Evolutionary conservation across 1,284 basidiomycete genomes (phyloP), one percentile per base, ranked within the genome.

Genomic region (Pulveroboletus sp.): DNA sequence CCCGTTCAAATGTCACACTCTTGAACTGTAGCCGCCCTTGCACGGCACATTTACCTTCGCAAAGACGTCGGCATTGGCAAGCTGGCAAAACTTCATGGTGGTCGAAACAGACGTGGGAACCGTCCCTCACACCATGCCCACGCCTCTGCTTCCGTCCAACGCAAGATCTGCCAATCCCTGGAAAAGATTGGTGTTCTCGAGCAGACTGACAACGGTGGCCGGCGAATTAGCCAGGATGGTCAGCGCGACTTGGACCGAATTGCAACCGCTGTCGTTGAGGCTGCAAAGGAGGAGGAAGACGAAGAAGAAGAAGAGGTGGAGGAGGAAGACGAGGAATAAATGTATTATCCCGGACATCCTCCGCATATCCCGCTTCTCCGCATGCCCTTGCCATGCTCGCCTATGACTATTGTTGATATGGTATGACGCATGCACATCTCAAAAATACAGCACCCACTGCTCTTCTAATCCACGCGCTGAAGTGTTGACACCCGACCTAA

Each of bases 111-210:
- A 73, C 89, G 95, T 61, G 95, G 96, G 57, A 90, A 94, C 85
- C 88, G 94, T 67, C 91, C 96, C 66, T 93, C 92, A 65, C 95
- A 97, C 82, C 97, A 99, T 80, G 85, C 84, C 60, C 82, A 91
- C 74, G 86, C 88, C 48, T 95, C 95, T 53, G 84, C 91, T 61
- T 89, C 87, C 61, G 89, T 95, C 52, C 91, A 95, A 76, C 89
- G 93, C 74, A 93, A 88, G 76, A 75, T 98, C 66, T 92, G 96
- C 77, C 96, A 99, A 79, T 88, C 94, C 55, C 83, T 99, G 64
- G 96, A 98, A 84, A 97, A 96, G 82, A 98, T 99, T 70, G 95
- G 95, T 72, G 96, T 99, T 59, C 84, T 99, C 65, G 96, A 99
- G 81, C 85, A 90, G 78, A 84, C 87, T 60, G 86, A 93, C 57